Conservation (phyloP, 139 green algal species). For the Chlorella sp. region DNA sequence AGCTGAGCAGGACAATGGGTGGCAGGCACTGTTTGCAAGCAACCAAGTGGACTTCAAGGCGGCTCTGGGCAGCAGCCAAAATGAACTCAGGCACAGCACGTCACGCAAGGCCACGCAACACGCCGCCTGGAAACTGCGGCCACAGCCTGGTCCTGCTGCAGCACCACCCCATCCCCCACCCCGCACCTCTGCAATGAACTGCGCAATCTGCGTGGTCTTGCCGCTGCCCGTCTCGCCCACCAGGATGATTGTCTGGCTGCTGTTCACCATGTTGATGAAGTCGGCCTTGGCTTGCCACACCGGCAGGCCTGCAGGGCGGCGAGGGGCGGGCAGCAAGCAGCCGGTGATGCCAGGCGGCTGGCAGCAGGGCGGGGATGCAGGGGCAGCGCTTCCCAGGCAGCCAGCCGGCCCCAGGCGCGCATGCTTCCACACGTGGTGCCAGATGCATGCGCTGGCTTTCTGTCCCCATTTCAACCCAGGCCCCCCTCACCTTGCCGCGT, state of each 20-base stretch:
- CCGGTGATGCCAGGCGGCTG: too few relatives aligned
- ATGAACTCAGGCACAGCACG: too few relatives aligned
- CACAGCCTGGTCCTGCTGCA: too few relatives aligned
- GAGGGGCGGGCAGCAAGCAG: neutral
- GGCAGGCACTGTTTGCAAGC: too few relatives aligned
- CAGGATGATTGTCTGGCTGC: slow-evolving; percentile 96
- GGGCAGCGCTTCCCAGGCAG: too few relatives aligned
- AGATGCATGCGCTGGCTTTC: neutral
- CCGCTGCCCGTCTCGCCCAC: slow-evolving; percentile 97
- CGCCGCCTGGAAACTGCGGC: too few relatives aligned
- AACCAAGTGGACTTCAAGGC: too few relatives aligned
- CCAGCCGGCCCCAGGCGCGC: too few relatives aligned
- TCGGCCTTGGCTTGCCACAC: slow-evolving; percentile 97
- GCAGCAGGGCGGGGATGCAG: neutral
- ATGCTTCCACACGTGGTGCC: neutral
- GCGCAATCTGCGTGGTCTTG: slow-evolving; percentile 99
- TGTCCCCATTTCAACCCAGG: neutral
- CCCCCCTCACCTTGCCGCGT: slow-evolving; percentile 67
- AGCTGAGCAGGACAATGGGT: too few relatives aligned
- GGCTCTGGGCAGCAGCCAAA: too few relatives aligned
- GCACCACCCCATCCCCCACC: too few relatives aligned
- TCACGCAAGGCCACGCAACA: too few relatives aligned
- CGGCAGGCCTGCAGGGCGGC: slow-evolving; percentile 75
- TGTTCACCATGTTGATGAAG: slow-evolving; percentile 91
- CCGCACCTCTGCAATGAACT: slow-evolving; percentile 15